Base-by-base conservation (phyloP, 2,329 filamentous ascomycete species). In the Colletotrichum sp. region DNA sequence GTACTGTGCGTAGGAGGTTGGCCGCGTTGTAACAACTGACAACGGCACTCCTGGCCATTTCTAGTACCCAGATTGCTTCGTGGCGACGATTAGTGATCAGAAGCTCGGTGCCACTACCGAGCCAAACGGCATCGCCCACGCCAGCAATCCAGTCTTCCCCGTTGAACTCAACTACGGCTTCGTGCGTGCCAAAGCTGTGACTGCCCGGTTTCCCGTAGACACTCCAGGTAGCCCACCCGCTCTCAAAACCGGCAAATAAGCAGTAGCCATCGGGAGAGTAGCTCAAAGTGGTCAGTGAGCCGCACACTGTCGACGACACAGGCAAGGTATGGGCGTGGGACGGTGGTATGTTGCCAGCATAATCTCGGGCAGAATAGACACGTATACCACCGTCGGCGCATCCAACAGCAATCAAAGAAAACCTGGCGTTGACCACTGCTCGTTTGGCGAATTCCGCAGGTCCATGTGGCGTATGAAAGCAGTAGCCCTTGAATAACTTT, bases 261-360 rank as follows among this genome's bases (percentile, higher is more conserved):
- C 96, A 98, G 84, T 99, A 98, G 21, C 97, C 97, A 83, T 99
- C 97, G 0, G 96, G 96, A 2, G 97, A 98, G 86, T 98, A 99
- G 76, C 87, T 92, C 78, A 99, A 85, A 34, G 93, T 94, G 3
- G 92, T 95, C 68, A 98, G 86, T 15, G 86, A 84, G 0, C 97
- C 97, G 2, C 95, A 93, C 18, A 91, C 90, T 21, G 89, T 86
- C 6, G 88, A 85, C 2, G 96, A 95, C 1, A 93, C 92, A 15
- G 94, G 93, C 3, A 95, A 87, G 69, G 87, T 90, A 77, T 98
- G 92, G 36, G 90, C 91, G 83, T 99, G 96, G 2, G 96, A 99
- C 16, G 94, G 87, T 7, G 96, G 95, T 69, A 99, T 96, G 81
- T 98, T 98, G 60, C 97, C 97, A 7, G 93, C 93, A 81, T 99